phyloP scores from a whole-genome alignment of 257 asterid genomes.

The Nicotiana knightiana region DNA sequence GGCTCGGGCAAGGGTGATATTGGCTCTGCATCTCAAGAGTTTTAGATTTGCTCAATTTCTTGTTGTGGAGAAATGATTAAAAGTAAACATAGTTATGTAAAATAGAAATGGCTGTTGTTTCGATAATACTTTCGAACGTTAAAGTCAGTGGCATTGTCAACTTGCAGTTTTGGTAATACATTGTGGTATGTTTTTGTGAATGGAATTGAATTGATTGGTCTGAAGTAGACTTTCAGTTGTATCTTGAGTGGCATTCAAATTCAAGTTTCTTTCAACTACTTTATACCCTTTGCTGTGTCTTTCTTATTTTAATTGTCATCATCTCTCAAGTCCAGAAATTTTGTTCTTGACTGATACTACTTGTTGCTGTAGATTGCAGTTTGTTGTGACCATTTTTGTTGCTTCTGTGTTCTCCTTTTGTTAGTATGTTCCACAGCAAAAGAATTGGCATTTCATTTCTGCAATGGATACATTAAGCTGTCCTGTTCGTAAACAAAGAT shows the following conservation, averaged over 20 bases:
- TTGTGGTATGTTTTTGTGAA: neutral
- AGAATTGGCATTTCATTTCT: neutral
- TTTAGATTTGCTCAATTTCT: neutral
- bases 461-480: no score
- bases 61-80: neutral
- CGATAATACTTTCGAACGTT: neutral
- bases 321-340: neutral
- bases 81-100: neutral
- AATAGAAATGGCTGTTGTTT: neutral
- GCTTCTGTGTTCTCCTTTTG: neutral
- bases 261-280: neutral
- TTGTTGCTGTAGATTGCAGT: neutral
- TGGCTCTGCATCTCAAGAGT: slow-evolving; percentile 17
- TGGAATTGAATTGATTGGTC: neutral
- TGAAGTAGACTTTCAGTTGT: neutral
- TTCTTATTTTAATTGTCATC: no score
- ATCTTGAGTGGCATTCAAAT: neutral
- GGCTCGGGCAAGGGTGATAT: slow-evolving; percentile 1
- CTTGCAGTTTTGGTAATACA: neutral
- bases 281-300: neutral
- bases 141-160: neutral
- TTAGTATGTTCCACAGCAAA: neutral
- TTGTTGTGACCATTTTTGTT: neutral
- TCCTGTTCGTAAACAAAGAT: no score
- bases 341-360: neutral